phyloP scores from a whole-genome alignment of 371 early-diverging fungal genomes.

The Mortierella polycephala region DNA sequence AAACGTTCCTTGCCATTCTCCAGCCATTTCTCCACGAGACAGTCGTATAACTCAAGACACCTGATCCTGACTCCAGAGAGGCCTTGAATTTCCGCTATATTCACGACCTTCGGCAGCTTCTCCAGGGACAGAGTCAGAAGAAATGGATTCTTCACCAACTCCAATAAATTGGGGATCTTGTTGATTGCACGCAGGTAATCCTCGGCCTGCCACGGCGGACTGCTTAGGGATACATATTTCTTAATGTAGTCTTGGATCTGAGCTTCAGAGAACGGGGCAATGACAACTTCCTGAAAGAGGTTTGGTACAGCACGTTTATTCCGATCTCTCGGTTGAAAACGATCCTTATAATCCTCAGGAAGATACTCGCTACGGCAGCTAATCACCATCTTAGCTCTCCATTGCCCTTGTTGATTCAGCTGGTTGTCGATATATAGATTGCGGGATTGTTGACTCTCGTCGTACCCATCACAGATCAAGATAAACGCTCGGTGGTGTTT shows the following conservation, averaged over 20 bases:
- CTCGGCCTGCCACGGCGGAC: neutral
- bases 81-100: neutral
- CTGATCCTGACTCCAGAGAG: neutral
- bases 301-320: neutral
- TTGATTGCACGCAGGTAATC: neutral
- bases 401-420: slow-evolving; percentile 3
- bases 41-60: no score
- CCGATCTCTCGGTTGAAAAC: neutral
- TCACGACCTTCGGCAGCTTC: neutral
- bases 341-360: neutral
- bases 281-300: neutral
- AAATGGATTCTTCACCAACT: neutral
- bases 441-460: slow-evolving; percentile 4
- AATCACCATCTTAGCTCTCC: slow-evolving; percentile 11
- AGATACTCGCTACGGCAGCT: slow-evolving; percentile 15
- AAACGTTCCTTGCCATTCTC: no score
- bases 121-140: neutral
- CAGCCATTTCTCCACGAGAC: no score
- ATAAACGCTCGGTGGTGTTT: slow-evolving; percentile 8
- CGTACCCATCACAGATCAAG: slow-evolving; percentile 22
- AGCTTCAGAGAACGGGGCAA: neutral
- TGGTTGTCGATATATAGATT: slow-evolving; percentile 10
- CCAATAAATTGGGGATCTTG: neutral
- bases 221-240: neutral
- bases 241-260: neutral